A percentile compares a stretch with the other conserved stretches of the same genome.
These are phyloP conservation scores for Psilocybe tampanensis DNA, from an alignment of 768 basidiomycete species.

Conservation along the genomic window DNA sequence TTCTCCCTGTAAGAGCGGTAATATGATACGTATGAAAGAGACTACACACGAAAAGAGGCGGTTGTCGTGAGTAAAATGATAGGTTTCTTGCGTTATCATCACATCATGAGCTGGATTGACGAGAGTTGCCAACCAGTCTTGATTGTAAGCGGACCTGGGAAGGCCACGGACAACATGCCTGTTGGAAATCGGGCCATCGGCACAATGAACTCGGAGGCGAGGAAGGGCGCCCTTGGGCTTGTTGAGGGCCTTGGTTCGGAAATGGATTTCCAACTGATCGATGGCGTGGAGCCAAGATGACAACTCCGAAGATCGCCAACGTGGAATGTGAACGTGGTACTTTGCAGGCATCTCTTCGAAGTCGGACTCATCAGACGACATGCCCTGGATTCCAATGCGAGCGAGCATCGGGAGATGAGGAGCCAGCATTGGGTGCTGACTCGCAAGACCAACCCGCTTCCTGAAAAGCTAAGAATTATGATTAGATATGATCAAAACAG, in stretches of 20 bases:
- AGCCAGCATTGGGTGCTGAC: not conserved
- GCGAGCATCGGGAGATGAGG: not conserved
- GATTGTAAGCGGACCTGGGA: not conserved
- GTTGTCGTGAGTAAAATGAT: not conserved
- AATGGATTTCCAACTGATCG: not conserved
- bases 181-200: too few species aligned
- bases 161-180: not conserved
- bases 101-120: not conserved
- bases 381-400: not conserved
- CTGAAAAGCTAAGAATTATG: not conserved
- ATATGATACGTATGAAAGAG: too few species aligned
- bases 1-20: too few species aligned
- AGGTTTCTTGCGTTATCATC: not conserved
- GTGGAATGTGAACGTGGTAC: not conserved
- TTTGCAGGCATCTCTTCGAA: not conserved
- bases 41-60: not conserved
- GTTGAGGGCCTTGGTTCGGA: not conserved
- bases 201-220: not conserved
- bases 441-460: not conserved
- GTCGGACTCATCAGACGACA: not conserved
- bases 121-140: not conserved
- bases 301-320: not conserved
- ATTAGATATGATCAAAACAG: not conserved
- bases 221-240: not conserved
- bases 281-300: not conserved